Evolutionary conservation across 2,329 filamentous ascomycete genomes (phyloP).

Genomic region (Ceratocystis harringtonii): DNA sequence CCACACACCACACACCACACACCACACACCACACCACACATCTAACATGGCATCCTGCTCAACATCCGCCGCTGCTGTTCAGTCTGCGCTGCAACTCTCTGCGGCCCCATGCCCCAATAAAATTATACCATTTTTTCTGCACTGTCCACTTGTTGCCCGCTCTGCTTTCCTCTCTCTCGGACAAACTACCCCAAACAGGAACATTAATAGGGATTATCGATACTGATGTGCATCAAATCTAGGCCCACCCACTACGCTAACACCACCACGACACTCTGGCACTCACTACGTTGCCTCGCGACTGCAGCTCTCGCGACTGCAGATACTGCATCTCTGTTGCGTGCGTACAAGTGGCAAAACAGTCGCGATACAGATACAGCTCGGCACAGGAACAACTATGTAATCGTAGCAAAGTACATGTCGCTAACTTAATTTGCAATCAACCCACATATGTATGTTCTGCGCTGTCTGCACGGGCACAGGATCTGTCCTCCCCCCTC

Average conservation of each 20-base stretch:
- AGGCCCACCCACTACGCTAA: neutral
- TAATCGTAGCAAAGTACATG: neutral
- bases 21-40: neutral
- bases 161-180: neutral
- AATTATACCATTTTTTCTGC: neutral
- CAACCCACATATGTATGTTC: no score
- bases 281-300: no score
- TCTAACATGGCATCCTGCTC: no score
- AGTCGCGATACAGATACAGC: neutral
- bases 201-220: neutral
- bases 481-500: neutral
- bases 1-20: neutral
- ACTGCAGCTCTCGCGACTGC: neutral
- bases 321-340: neutral
- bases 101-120: no score
- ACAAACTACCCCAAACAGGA: neutral
- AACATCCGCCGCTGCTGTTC: no score
- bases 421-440: no score
- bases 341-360: neutral
- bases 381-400: neutral
- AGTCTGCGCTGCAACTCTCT: no score
- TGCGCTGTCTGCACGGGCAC: neutral
- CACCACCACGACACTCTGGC: neutral
- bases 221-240: conserved; percentile 2
- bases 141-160: neutral